Conservation (phyloP, 306 rosid genomes). For the Rosa lucieae region DNA sequence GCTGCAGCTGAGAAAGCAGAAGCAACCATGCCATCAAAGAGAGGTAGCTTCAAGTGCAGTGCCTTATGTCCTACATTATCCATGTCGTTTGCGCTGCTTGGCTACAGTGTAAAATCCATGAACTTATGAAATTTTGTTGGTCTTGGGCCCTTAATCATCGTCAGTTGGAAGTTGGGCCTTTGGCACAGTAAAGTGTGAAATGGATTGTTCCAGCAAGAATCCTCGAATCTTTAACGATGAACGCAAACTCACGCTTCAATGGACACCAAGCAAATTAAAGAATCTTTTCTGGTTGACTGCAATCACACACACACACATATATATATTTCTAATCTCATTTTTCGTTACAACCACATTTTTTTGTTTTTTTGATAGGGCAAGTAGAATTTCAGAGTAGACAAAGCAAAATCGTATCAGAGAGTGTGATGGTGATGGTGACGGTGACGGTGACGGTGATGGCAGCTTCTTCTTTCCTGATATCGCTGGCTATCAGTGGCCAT, state of each 20-base stretch:
- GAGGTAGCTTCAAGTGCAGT: too few relatives aligned
- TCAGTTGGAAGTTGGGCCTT: background rate
- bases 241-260: background rate
- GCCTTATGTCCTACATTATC: too few relatives aligned
- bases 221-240: background rate
- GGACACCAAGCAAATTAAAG: slow-evolving; percentile 2
- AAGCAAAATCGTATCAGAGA: background rate
- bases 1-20: too few relatives aligned
- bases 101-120: too few relatives aligned
- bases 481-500: background rate
- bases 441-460: too few relatives aligned
- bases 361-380: background rate
- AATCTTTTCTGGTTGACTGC: background rate
- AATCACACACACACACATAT: background rate
- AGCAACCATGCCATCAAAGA: too few relatives aligned
- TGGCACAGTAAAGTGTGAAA: background rate
- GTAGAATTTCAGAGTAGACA: background rate
- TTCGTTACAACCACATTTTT: too few relatives aligned
- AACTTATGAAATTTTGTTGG: background rate
- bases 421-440: background rate
- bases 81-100: too few relatives aligned
- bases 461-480: too few relatives aligned
- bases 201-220: background rate
- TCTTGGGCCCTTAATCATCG: background rate
- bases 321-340: background rate